Evolutionary conservation across 176 grass and related monocot species (phyloP).

Genomic region (Calamus simplicifolius): DNA sequence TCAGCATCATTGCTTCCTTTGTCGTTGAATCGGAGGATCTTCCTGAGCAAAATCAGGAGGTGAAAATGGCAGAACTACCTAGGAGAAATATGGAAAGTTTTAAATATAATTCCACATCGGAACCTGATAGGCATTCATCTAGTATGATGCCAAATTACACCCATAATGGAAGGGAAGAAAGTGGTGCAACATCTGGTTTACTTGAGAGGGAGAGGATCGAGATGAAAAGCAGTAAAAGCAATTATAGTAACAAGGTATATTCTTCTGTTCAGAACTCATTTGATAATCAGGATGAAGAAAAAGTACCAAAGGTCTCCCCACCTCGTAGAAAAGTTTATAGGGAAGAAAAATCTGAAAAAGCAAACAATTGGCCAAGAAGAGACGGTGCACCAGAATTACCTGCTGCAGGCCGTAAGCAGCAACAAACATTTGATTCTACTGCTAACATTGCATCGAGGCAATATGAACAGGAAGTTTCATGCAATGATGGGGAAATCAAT

Average conservation of each 20-base stretch:
- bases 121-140: conserved; percentile 22
- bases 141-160: conserved; percentile 26
- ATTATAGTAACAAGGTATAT: conserved; percentile 2
- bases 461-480: conserved; percentile 28
- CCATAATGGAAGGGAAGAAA: conserved; percentile 35
- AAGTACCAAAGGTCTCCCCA: conserved; percentile 15
- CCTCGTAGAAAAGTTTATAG: conserved; percentile 12
- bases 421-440: conserved; percentile 1
- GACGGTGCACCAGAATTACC: conserved; percentile 4
- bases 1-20: conserved; percentile 5
- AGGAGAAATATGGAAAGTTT: conserved; percentile 14
- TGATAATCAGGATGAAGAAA: conserved; percentile 17
- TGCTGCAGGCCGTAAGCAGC: background rate
- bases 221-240: conserved; percentile 4
- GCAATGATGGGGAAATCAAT: conserved; percentile 30
- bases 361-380: conserved; percentile 8
- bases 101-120: conserved; percentile 7
- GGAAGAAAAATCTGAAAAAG: conserved; percentile 15
- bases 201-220: conserved; percentile 17
- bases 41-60: conserved; percentile 20
- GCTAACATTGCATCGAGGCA: background rate
- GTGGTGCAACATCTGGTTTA: background rate
- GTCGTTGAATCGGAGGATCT: conserved; percentile 16
- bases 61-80: conserved; percentile 8
- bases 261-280: conserved; percentile 5